These are phyloP conservation scores for Papiliotrema terrestris DNA, from an alignment of 1,284 basidiomycete species.

Conservation along the genomic window DNA sequence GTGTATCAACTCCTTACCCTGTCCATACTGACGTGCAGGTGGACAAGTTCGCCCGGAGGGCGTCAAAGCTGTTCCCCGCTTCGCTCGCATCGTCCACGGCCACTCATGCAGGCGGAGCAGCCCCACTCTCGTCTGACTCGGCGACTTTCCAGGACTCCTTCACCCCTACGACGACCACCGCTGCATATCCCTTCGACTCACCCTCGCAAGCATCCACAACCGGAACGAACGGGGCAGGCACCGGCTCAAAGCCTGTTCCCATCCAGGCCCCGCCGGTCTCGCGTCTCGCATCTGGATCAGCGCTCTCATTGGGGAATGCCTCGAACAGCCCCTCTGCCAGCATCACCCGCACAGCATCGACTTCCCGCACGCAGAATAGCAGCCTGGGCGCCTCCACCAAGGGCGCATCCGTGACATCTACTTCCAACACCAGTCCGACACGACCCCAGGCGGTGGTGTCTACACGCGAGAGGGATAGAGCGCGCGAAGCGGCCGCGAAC, in stretches of 20 bases:
- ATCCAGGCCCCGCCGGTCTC: constrained; percentile 16
- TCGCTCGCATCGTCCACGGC: constrained; percentile 28
- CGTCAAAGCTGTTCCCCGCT: constrained; percentile 26
- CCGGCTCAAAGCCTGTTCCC: constrained; percentile 1
- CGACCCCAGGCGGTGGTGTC: constrained; percentile 5
- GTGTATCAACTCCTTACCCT: neutral
- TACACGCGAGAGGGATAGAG: constrained; percentile 19
- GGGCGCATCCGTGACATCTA: too few species aligned
- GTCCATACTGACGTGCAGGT: too few species aligned
- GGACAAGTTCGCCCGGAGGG: constrained; percentile 10
- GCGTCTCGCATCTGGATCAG: constrained; percentile 12
- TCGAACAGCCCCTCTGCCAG: constrained; percentile 2
- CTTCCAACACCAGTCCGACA: neutral
- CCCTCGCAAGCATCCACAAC: constrained; percentile 10
- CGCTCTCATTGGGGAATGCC: too few species aligned
- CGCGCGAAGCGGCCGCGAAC: constrained; percentile 38
- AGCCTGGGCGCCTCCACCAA: too few species aligned
- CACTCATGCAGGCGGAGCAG: constrained; percentile 1
- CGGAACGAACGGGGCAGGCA: too few species aligned
- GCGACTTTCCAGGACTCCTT: constrained; percentile 33
- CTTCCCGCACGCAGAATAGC: neutral
- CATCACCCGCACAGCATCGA: constrained; percentile 5
- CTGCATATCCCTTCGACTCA: constrained; percentile 31
- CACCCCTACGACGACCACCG: constrained; percentile 25
- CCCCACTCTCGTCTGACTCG: constrained; percentile 27